These are phyloP conservation scores for Moringa oleifera DNA, from an alignment of 345 rosid genomes.

Conservation along the genomic window DNA sequence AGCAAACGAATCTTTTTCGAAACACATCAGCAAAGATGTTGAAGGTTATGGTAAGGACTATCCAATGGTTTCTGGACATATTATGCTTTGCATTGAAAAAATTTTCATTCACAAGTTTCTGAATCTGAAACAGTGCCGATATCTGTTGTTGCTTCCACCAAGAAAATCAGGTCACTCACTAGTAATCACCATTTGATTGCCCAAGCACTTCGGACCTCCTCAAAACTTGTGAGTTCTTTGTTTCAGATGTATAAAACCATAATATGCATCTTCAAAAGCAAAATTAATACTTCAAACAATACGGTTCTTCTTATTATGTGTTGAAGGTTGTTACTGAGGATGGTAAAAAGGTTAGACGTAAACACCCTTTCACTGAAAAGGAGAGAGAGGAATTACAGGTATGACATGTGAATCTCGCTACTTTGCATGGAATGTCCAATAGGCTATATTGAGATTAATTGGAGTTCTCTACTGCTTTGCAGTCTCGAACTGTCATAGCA, in stretches of 20 bases:
- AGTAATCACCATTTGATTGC: constrained; percentile 55
- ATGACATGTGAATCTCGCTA: constrained; percentile 19
- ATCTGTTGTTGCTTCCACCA: constrained; percentile 65
- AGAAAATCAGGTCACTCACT: constrained; percentile 76
- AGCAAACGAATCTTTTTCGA: constrained; percentile 80
- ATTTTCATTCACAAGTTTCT: not conserved
- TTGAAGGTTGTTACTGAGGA: constrained; percentile 69
- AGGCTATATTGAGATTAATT: not conserved
- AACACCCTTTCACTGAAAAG: constrained; percentile 65
- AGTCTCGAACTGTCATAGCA: constrained; percentile 78
- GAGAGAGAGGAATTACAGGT: constrained; percentile 83
- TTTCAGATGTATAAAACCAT: not conserved
- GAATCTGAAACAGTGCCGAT: constrained; percentile 44
- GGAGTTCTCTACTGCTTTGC: constrained; percentile 13
- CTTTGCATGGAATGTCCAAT: not conserved
- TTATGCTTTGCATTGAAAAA: not conserved
- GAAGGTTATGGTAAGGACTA: constrained; percentile 80
- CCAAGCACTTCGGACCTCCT: constrained; percentile 71
- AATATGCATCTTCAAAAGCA: not conserved
- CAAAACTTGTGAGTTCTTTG: constrained; percentile 65
- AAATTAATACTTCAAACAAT: not conserved
- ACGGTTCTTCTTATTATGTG: not conserved
- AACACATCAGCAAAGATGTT: constrained; percentile 71
- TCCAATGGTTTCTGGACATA: not conserved
- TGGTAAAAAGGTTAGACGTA: constrained; percentile 73